phyloP scores from a whole-genome alignment of 495 filamentous ascomycete species.

The Aspergillus carlsbadensis region DNA sequence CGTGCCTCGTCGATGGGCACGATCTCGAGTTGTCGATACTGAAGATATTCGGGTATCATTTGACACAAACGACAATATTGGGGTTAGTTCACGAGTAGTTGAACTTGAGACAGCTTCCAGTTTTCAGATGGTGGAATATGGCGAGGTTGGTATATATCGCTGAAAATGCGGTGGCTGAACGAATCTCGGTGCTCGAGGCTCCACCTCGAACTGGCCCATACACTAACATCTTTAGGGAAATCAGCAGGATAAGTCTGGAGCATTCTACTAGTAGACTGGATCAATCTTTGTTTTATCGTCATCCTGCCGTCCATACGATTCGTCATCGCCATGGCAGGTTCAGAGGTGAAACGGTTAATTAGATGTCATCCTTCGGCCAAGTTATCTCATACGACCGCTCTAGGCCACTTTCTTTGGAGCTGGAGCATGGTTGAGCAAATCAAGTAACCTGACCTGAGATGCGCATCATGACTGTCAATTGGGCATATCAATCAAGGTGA shows the following conservation, averaged over 20 bases:
- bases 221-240: neutral
- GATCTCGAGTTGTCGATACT: constrained; percentile 1
- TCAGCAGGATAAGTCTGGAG: neutral
- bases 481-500: too few relatives aligned
- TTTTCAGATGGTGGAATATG: constrained; percentile 7
- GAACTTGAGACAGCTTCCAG: neutral
- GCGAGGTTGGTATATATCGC: constrained; percentile 21
- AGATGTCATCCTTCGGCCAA: too few relatives aligned
- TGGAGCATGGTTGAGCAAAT: too few relatives aligned
- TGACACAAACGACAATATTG: neutral
- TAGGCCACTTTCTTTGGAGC: too few relatives aligned
- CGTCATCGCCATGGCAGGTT: neutral
- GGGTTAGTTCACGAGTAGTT: neutral
- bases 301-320: neutral
- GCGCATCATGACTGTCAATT: too few relatives aligned
- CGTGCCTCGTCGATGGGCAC: constrained; percentile 14
- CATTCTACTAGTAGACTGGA: too few relatives aligned
- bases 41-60: neutral
- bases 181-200: constrained; percentile 13
- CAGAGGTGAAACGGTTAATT: too few relatives aligned
- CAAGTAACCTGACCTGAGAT: too few relatives aligned
- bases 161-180: constrained; percentile 33
- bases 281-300: constrained; percentile 2
- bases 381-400: too few relatives aligned
- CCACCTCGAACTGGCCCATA: constrained; percentile 4